phyloP scores from a whole-genome alignment of 768 basidiomycete species.

The Suillus sp. region DNA sequence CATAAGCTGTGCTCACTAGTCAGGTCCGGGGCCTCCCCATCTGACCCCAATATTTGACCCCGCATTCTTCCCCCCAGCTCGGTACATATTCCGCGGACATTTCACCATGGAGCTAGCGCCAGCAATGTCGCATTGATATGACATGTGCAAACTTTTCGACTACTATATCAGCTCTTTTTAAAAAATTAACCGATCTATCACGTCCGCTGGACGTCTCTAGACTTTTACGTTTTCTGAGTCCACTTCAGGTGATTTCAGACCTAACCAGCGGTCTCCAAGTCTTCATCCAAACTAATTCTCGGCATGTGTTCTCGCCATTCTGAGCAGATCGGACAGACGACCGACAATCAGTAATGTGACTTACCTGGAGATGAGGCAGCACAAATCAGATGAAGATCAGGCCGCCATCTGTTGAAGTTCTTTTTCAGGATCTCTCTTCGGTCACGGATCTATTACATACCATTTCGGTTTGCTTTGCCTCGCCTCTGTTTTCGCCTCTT shows the following conservation, averaged over 20 bases:
- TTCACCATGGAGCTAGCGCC: neutral
- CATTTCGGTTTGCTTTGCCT: conserved; percentile 40
- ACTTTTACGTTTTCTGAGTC: conserved; percentile 17
- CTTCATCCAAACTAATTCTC: conserved; percentile 7
- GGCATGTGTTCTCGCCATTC: conserved; percentile 15
- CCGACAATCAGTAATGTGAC: conserved; percentile 30
- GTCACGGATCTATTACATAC: conserved; percentile 56
- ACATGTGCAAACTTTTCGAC: neutral
- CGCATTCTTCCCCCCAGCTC: conserved; percentile 7
- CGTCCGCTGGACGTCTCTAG: conserved; percentile 6
- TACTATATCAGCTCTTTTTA: neutral
- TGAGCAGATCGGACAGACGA: conserved; percentile 28
- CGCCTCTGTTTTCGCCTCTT: conserved; percentile 42
- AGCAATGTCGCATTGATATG: neutral
- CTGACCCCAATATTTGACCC: conserved; percentile 11
- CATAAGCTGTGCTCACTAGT: neutral
- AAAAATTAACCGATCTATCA: conserved; percentile 5
- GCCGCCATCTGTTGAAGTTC: conserved; percentile 32
- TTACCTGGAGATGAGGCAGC: conserved; percentile 13
- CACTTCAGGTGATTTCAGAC: conserved; percentile 16
- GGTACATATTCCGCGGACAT: neutral
- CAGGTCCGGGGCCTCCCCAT: conserved; percentile 5
- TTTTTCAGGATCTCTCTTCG: conserved; percentile 46
- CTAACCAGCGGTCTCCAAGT: conserved; percentile 6
- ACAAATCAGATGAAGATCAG: conserved; percentile 33